Base-by-base conservation (phyloP, 352 stramenopile genomes). In the Peronospora destructor region DNA sequence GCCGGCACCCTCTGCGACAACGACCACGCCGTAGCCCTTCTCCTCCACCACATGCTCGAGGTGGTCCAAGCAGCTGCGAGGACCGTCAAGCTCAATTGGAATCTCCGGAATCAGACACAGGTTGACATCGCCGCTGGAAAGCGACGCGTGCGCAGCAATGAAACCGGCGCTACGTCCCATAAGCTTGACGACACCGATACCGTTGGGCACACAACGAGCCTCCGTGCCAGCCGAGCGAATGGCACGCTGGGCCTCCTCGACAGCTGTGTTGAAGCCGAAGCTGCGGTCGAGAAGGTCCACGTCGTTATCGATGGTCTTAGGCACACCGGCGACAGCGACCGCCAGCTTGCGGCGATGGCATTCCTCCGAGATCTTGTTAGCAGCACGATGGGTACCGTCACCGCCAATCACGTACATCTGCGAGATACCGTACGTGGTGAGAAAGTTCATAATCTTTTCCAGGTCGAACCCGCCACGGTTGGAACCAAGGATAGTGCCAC, bases 231-330 rank as follows among this genome's bases (percentile, higher is more conserved):
- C 84, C 45, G 78, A 89, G 12, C 81, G 82, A 59, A 98, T 98
- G 16, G 95, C 93, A 23, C 67, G 71, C 73, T 97, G 90, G 13
- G 93, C 93, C 56, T 97, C 95, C 72, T 98, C 95, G 1, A 99
- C 95, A 4, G 95, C 84, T 23, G 93, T 98, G 53, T 95, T 89
- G 68, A 99, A 99, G 36, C 96, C 96, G 62, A 99, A 99, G 33
- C 87, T 97, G 43, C 94, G 91, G 67, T 99, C 96, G 48, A 99
- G 90, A 45, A 98, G 82, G 61, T 98, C 95, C 40, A 99, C 91
- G 70, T 98, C 96, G 69, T 99, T 99, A 79, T 99, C 96, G 53
- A 99, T 99, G 3, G 96, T 98, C 81, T 99, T 99, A 16, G 96
- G 96, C 58, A 99, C 95, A 49, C 96, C 94, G 16, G 92, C 92